Conservation (phyloP, 2,329 filamentous ascomycete species). For the Zalaria sp. region DNA sequence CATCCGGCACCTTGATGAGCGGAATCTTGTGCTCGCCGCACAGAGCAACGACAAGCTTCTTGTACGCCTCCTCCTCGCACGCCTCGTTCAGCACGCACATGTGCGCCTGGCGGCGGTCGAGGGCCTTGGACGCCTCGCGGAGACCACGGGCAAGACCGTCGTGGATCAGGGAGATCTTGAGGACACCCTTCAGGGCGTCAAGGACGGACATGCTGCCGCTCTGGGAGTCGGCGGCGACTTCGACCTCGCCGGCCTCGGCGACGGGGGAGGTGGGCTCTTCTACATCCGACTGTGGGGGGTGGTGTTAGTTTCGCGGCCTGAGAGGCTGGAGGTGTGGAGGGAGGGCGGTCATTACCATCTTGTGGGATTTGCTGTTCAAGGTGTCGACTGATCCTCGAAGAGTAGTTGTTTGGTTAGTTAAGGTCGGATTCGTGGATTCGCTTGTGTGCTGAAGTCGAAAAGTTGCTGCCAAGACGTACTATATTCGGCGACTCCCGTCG, state of each 20-base stretch:
- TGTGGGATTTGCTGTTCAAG: constrained; percentile 15
- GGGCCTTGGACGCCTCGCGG: constrained; percentile 95
- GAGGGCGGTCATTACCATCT: constrained; percentile 21
- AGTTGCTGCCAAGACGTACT: too few relatives aligned
- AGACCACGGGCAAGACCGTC: constrained; percentile 97
- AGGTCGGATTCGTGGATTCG: background rate
- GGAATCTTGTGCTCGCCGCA: constrained; percentile 99
- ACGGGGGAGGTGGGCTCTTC: constrained; percentile 93
- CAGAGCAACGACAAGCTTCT: constrained; percentile 98
- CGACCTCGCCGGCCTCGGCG: constrained; percentile 67
- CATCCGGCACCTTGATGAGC: constrained; percentile 98
- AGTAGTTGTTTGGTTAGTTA: constrained; percentile 10
- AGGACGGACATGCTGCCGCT: constrained; percentile 88
- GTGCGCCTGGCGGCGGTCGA: constrained; percentile 96
- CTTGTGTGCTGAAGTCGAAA: too few relatives aligned
- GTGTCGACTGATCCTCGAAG: constrained; percentile 32
- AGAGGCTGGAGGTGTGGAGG: background rate
- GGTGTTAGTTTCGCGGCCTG: constrained; percentile 8
- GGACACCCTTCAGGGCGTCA: constrained; percentile 95
- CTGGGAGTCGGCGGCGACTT: constrained; percentile 72
- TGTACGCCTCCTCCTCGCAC: constrained; percentile 99
- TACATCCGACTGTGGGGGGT: constrained; percentile 77
- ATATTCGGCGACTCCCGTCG: too few relatives aligned
- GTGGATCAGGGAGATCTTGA: constrained; percentile 98
- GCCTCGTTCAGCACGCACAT: constrained; percentile 99